These are phyloP conservation scores for Podaxis mareebaensis DNA, from an alignment of 768 basidiomycete genomes.

Conservation along the genomic window DNA sequence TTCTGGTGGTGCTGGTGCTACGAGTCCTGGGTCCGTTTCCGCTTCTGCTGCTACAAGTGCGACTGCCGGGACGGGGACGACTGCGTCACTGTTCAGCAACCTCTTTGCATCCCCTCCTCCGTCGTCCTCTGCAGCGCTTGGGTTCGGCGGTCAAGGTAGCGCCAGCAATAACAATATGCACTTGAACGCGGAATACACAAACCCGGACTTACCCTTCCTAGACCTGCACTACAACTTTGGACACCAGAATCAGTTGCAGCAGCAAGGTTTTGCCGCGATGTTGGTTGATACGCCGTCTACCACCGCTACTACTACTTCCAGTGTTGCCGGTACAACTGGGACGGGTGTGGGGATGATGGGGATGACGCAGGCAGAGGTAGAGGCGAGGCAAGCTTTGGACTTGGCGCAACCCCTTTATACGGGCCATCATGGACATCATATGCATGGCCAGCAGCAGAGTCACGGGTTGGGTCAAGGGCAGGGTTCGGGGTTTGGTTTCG, in stretches of 20 bases:
- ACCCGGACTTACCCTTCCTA: slow-evolving; percentile 59
- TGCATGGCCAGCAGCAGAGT: slow-evolving; percentile 16
- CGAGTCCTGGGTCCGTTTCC: not conserved
- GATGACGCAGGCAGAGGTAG: slow-evolving; percentile 16
- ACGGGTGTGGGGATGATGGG: slow-evolving; percentile 2
- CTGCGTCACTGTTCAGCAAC: not conserved
- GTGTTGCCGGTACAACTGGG: not conserved
- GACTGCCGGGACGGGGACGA: not conserved
- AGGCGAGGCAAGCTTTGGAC: slow-evolving; percentile 34
- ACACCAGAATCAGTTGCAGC: slow-evolving; percentile 12
- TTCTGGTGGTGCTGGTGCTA: not conserved
- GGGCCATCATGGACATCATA: slow-evolving; percentile 2
- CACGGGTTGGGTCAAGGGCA: slow-evolving; percentile 13
- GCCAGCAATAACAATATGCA: not conserved
- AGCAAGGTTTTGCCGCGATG: slow-evolving; percentile 11
- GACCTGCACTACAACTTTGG: slow-evolving; percentile 64
- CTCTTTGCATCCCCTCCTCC: slow-evolving; percentile 3
- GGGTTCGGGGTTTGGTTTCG: slow-evolving; percentile 4
- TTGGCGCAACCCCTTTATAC: slow-evolving; percentile 26
- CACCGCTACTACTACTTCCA: not conserved
- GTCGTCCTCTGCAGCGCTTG: not conserved
- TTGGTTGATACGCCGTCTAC: slow-evolving; percentile 11
- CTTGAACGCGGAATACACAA: slow-evolving; percentile 16
- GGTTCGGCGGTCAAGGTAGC: not conserved
- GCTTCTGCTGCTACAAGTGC: not conserved